Evolutionary conservation across 192 early-diverging fungal genomes (phyloP), one percentile per base, ranked within the genome.

Genomic region (Podila epicladia): DNA sequence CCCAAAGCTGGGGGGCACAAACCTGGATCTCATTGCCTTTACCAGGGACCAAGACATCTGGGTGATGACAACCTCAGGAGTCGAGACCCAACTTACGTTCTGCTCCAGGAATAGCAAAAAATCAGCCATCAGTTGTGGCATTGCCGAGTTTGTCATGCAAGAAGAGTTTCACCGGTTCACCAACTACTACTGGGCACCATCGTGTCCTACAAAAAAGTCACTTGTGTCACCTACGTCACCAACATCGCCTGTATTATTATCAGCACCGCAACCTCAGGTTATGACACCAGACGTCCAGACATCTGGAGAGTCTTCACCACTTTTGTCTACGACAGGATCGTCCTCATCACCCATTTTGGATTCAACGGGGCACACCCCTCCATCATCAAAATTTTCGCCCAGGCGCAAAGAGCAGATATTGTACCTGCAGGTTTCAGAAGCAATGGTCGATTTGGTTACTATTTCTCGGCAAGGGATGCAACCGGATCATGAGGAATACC

Each of bases 61-160:
- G 87, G 87, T 90, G 5, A 71, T 83, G 37, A 84, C 85, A 6
- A 66, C 85, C 17, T 49, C 72, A 20, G 92, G 91, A 0, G 35
- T 71, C 6, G 92, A 93, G 71, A 83, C 73, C 26, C 90, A 88
- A 59, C 77, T 93, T 20, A 92, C 92, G 19, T 87, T 87, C 62
- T 88, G 85, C 63, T 83, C 86, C 6, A 62, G 69, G 26, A 84
- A 79, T 58, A 73, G 65, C 15, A 69, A 79, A 17, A 71, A 84
- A 64, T 72, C 74, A 0, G 78, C 83, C 15, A 74, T 92, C 28
- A 82, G 74, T 45, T 89, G 88, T 72, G 92, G 92, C 20, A 72
- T 85, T 29, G 87, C 89, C 11, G 92, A 93, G 65, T 93, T 91
- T 86, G 87, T 93, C 24, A 91, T 92, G 90, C 92, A 93, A 65